phyloP scores from a whole-genome alignment of 2,329 filamentous ascomycete genomes.

The Xylariaceae sp. region DNA sequence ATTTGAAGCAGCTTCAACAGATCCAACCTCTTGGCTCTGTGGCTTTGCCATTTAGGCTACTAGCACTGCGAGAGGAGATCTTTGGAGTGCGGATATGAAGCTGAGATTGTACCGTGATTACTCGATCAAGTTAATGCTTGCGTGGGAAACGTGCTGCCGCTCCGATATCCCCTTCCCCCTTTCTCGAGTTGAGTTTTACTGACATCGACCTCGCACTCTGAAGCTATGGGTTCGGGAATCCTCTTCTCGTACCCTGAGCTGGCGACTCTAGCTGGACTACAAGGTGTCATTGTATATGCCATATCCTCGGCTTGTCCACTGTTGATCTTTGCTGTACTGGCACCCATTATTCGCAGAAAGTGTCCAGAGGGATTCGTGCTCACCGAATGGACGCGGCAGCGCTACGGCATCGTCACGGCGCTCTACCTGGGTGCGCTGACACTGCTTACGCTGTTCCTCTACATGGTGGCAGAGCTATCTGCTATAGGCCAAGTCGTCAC shows the following conservation, averaged over 20 bases:
- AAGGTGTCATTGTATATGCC: conserved; percentile 74
- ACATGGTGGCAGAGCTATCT: conserved; percentile 82
- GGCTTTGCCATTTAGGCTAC: conserved; percentile 5
- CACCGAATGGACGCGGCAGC: conserved; percentile 78
- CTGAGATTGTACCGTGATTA: conserved; percentile 95
- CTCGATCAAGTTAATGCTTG: conserved; percentile 99
- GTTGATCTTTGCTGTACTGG: conserved; percentile 68
- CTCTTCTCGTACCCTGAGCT: conserved; percentile 80
- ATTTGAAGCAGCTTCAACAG: conserved; percentile 46
- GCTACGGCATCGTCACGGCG: conserved; percentile 66
- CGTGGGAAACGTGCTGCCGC: conserved; percentile 97
- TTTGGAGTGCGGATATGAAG: conserved; percentile 51
- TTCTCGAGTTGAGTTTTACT: conserved; percentile 24
- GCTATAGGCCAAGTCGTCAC: conserved; percentile 75
- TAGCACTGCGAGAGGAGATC: conserved; percentile 33
- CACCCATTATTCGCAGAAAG: conserved; percentile 72
- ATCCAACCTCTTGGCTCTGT: conserved; percentile 47
- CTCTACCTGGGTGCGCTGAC: conserved; percentile 75
- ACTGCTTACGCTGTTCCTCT: conserved; percentile 76
- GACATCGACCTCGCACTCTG: conserved; percentile 40
- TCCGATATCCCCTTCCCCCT: conserved; percentile 42
- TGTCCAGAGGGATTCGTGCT: conserved; percentile 81
- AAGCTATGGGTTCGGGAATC: conserved; percentile 79
- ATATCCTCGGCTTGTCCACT: conserved; percentile 68
- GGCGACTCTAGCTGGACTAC: conserved; percentile 72